Evolutionary conservation across 129 eudicot genomes (phyloP).

Genomic region (Centella asiatica): DNA sequence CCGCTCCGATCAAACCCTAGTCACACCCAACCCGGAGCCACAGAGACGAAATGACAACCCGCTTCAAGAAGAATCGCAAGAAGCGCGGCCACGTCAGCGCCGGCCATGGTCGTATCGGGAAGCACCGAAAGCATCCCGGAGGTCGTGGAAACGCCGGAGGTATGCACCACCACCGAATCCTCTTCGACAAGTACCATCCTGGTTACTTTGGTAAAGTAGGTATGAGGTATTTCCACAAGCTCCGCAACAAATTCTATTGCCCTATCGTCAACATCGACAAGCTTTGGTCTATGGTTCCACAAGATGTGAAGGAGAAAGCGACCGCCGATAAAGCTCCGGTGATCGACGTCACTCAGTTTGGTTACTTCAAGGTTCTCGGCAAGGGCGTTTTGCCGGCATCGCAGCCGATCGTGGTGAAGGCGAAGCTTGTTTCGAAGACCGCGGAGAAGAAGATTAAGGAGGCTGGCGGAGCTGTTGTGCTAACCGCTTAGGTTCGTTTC

Average conservation of each 20-base stretch:
- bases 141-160: constrained; percentile 86
- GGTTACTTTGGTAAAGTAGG: constrained; percentile 80
- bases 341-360: constrained; percentile 51
- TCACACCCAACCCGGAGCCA: not conserved
- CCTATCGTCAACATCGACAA: constrained; percentile 56
- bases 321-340: constrained; percentile 44
- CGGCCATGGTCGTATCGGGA: constrained; percentile 55
- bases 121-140: constrained; percentile 67
- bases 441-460: constrained; percentile 76
- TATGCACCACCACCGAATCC: constrained; percentile 74
- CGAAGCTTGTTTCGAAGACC: constrained; percentile 48
- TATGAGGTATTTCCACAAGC: constrained; percentile 61
- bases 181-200: constrained; percentile 76
- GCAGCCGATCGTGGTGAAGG: constrained; percentile 50
- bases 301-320: constrained; percentile 40
- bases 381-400: constrained; percentile 39
- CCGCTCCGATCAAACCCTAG: not conserved
- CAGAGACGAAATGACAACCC: constrained; percentile 32
- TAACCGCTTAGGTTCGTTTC: constrained; percentile 45
- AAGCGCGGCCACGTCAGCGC: constrained; percentile 61
- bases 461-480: constrained; percentile 60
- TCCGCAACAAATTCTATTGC: constrained; percentile 59
- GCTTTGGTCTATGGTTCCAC: constrained; percentile 54
- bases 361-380: constrained; percentile 56
- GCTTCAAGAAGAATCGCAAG: constrained; percentile 47